phyloP scores from a whole-genome alignment of 371 early-diverging fungal species.

The Capillidium heterosporum region DNA sequence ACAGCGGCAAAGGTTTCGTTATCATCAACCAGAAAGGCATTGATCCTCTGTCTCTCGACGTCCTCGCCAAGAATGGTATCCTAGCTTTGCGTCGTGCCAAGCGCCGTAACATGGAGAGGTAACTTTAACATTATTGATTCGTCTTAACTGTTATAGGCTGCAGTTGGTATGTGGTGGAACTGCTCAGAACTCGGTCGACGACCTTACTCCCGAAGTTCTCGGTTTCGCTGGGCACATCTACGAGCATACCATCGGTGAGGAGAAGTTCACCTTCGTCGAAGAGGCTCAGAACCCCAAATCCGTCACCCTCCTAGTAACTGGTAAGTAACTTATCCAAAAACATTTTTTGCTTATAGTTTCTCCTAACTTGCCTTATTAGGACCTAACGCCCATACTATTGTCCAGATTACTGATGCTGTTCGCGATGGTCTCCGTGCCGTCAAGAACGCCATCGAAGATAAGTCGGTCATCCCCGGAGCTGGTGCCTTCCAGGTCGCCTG shows the following conservation, averaged over 20 bases:
- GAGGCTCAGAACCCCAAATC: constrained; percentile 86
- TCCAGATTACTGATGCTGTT: constrained; percentile 93
- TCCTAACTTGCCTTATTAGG: constrained; percentile 16
- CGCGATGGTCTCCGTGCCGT: constrained; percentile 97
- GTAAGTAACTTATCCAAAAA: constrained; percentile 12
- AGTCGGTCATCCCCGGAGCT: constrained; percentile 85
- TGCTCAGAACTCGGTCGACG: constrained; percentile 95
- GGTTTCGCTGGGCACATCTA: constrained; percentile 92
- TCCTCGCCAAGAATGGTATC: constrained; percentile 92
- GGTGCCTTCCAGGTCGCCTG: constrained; percentile 90
- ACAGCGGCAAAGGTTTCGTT: constrained; percentile 75
- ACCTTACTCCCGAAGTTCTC: constrained; percentile 69
- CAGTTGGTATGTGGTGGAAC: constrained; percentile 94
- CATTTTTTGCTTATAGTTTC: neutral
- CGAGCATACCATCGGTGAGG: constrained; percentile 96
- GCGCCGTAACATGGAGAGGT: constrained; percentile 99
- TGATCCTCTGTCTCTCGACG: constrained; percentile 95
- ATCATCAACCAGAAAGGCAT: constrained; percentile 99
- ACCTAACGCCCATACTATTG: constrained; percentile 87
- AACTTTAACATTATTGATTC: neutral
- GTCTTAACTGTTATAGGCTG: constrained; percentile 24
- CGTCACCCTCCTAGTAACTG: constrained; percentile 95
- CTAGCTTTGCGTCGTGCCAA: constrained; percentile 98
- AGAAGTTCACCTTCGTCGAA: constrained; percentile 99
- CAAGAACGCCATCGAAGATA: constrained; percentile 92